Conservation (phyloP, 768 basidiomycete species). For the Mycena haematopus region DNA sequence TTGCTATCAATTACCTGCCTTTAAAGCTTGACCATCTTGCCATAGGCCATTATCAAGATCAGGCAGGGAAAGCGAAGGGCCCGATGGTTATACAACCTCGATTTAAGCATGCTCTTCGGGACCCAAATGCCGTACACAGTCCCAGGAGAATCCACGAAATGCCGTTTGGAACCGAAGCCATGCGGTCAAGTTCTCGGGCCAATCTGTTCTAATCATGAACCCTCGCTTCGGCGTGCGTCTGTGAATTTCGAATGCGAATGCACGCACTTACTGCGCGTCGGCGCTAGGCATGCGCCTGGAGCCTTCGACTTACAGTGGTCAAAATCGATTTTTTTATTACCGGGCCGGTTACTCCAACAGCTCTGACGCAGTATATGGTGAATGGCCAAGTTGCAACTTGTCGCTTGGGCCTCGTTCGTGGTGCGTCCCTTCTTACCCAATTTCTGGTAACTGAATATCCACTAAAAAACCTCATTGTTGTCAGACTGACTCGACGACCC, state of each 20-base stretch:
- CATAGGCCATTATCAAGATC: neutral
- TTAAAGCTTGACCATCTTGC: neutral
- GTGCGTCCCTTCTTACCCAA: too few relatives aligned
- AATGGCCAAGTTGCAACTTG: too few relatives aligned
- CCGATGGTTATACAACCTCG: neutral
- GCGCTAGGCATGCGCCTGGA: neutral
- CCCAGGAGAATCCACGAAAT: slow-evolving; percentile 5
- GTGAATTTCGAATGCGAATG: too few relatives aligned
- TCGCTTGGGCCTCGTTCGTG: too few relatives aligned
- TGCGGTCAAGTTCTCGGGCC: slow-evolving; percentile 9
- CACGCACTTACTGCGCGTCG: neutral
- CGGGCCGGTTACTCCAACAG: too few relatives aligned
- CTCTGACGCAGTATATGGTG: too few relatives aligned
- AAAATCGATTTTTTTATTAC: neutral
- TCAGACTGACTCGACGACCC: too few relatives aligned
- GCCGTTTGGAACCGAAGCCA: slow-evolving; percentile 12
- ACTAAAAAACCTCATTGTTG: too few relatives aligned
- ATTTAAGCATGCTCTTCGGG: neutral
- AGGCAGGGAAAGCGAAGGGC: neutral
- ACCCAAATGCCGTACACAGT: neutral
- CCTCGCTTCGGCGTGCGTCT: neutral
- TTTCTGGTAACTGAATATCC: too few relatives aligned
- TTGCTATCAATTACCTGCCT: neutral
- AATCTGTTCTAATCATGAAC: neutral
- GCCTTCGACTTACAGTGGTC: neutral